Base-by-base conservation (phyloP, 2,329 filamentous ascomycete species). In the Aphanoascus verrucosus region DNA sequence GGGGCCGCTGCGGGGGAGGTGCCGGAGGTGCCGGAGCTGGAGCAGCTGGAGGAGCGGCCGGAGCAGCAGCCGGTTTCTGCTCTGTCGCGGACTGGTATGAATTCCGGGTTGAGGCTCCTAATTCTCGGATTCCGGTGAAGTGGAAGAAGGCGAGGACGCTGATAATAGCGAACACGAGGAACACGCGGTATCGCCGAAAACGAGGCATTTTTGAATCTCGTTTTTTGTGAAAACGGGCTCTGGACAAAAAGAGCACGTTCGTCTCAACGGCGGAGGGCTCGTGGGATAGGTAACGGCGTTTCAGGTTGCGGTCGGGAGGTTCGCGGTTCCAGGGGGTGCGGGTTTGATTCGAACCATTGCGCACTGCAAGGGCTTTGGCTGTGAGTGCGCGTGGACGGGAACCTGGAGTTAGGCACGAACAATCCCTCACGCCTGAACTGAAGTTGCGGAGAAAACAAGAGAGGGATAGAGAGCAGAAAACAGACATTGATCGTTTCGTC, bases 101-200 rank as follows among this genome's bases (percentile, higher is more conserved):
- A 55, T 41, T 52, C 49, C 49, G 59, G 46, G 28, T 52, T 7
- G 41, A 19, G 37, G 49, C 17, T 12, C 37, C 59, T 66, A 70
- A 72, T 53, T 72, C 65, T 55, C 68, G 69, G 55, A 75, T 71
- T 47, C 68, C 67, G 34, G 70, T 66, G 58, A 80, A 79, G 58
- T 76, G 75, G 60, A 80, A 73, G 51, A 81, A 64, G 2, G 73
- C 63, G 40, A 74, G 62, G 38, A 73, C 58, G 15, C 70, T 63
- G 52, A 73, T 63, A 52, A 69, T 62, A 32, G 72, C 71, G 53
- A 76, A 72, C 37, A 72, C 59, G 50, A 76, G 57, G 52, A 74
- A 72, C 34, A 72, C 61, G 54, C 74, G 69, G 60, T 76, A 77
- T 58, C 74, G 71, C 51, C 74, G 74, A 56, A 73, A 61, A 52